Base-by-base conservation (phyloP, 169 alveolate species). In the Plasmodium fragile region DNA sequence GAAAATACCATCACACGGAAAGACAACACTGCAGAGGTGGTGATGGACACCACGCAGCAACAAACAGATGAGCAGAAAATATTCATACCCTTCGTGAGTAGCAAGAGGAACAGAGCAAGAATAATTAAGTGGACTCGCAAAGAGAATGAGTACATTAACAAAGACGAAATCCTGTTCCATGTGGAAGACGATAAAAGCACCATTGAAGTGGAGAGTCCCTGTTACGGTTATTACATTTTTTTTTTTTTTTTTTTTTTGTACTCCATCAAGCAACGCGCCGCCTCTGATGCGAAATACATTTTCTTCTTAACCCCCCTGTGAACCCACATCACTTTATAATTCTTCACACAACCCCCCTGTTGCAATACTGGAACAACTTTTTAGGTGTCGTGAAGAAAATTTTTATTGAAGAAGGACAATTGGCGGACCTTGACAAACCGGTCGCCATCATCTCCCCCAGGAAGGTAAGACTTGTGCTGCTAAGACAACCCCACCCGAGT, bases 151-250 rank as follows among this genome's bases (percentile, higher is more conserved):
- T 81, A 70, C 73, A 32, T 91, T 39, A 13, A 91, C 18, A 81
- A 53, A 22, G 16, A 69, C 25, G 94, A 91, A 16, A 28, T 91
- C 5, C 39, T 91, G 10, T 69, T 91, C 34, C 70, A 91, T 65
- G 83, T 91, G n/a, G 92, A 91, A 36, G 92, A 91, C 73, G 94
- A 91, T 30, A 91, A 91, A 41, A 91, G 92, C 13, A 91, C 92
- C 53, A 43, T 91, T 8, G 94, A 91, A 45, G 91, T 91, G 77
- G 92, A 91, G 36, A 91, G 94, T 13, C 85, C 82, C 32, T 72
- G 73, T 39, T 8, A 81, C 41, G 94, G 94, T 91, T 28, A 80
- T 10, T 30, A 7, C 11, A 7, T 45, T 65, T 34, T 16, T n/a
- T n/a, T n/a, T n/a, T n/a, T n/a, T n/a, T n/a, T n/a, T n/a, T n/a